Conservation (phyloP, 2,329 filamentous ascomycete genomes). For the Pestalotiopsis sp. region DNA sequence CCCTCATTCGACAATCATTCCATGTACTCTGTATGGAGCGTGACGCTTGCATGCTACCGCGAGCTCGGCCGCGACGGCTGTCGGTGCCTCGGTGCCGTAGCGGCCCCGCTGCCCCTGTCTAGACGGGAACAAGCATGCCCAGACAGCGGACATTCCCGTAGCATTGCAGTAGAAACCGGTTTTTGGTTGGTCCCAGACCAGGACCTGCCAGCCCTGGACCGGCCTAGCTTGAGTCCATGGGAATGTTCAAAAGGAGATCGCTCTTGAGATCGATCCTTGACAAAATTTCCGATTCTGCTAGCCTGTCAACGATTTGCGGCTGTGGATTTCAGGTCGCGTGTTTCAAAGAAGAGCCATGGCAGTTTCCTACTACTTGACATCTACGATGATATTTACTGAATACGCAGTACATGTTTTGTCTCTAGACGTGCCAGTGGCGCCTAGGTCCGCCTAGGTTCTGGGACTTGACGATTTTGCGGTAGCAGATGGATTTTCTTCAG, state of each 20-base stretch:
- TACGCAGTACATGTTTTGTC: neutral
- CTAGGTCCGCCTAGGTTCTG: neutral
- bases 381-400: neutral
- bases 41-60: neutral
- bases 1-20: no score
- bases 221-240: neutral
- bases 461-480: neutral
- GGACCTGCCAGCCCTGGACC: neutral
- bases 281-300: neutral
- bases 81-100: neutral
- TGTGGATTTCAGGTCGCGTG: neutral
- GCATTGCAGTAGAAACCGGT: neutral
- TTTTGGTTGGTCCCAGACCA: neutral
- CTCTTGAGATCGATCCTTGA: neutral
- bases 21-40: no score
- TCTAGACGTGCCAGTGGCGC: neutral
- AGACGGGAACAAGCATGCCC: neutral
- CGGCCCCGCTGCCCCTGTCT: neutral
- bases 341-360: neutral
- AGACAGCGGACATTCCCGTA: neutral
- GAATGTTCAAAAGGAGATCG: neutral
- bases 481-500: neutral
- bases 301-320: neutral
- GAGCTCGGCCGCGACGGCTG: neutral
- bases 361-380: neutral